Conservation (phyloP, 1,284 basidiomycete genomes). For the Trichosporon sp. region DNA sequence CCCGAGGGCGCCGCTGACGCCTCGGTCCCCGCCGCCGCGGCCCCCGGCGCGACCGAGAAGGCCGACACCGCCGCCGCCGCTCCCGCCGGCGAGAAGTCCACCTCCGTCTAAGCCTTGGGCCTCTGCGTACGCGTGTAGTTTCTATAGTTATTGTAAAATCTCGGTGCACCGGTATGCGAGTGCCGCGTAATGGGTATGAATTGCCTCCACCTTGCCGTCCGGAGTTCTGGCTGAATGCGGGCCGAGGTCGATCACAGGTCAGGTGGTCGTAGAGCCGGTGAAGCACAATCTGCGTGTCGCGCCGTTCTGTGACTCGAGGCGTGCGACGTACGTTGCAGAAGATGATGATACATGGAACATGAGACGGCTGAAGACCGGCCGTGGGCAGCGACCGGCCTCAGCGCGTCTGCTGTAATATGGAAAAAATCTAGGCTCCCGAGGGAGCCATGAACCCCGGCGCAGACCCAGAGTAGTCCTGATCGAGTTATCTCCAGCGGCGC, state of each 20-base stretch:
- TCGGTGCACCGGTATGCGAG: background rate
- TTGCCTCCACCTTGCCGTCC: background rate
- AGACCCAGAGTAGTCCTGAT: conserved; percentile 54
- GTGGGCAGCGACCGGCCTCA: background rate
- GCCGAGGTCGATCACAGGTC: background rate
- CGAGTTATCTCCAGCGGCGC: conserved; percentile 45
- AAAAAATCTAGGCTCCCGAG: conserved; percentile 47
- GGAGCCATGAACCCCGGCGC: conserved; percentile 33
- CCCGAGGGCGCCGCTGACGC: background rate
- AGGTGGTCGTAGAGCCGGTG: no score
- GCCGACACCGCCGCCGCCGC: background rate
- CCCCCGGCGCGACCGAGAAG: conserved; percentile 8
- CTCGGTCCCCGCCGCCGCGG: background rate
- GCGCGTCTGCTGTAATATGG: background rate
- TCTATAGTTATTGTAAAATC: conserved; percentile 4
- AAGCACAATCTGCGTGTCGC: background rate
- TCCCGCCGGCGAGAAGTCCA: background rate
- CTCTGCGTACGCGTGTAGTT: background rate
- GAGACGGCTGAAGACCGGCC: background rate
- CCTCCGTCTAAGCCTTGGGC: background rate
- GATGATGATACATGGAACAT: background rate
- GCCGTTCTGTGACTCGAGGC: no score
- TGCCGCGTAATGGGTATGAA: background rate
- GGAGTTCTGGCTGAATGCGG: background rate
- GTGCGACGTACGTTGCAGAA: background rate